Conservation (phyloP, 345 rosid species). For the Arabis alpina region DNA sequence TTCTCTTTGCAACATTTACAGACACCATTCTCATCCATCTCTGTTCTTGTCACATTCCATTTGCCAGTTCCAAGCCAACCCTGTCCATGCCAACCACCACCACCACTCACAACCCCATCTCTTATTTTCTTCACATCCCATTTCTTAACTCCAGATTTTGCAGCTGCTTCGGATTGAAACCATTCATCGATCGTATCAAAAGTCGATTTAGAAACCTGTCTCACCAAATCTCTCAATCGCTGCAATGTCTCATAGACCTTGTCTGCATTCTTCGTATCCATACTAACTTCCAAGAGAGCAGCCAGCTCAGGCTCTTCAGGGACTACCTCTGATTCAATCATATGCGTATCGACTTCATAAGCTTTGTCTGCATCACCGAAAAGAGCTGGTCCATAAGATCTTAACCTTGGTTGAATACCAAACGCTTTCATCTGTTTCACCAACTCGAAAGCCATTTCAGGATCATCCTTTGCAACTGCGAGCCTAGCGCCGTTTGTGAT, state of each 20-base stretch:
- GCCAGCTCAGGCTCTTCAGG: conserved; percentile 90
- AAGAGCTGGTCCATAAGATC: conserved; percentile 88
- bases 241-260: conserved; percentile 84
- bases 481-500: conserved; percentile 79
- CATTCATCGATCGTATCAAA: conserved; percentile 61
- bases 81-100: conserved; percentile 99
- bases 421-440: conserved; percentile 76
- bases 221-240: conserved; percentile 68
- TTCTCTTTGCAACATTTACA: conserved; percentile 75
- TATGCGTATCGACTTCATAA: conserved; percentile 79
- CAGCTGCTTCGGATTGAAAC: conserved; percentile 71
- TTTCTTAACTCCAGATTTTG: conserved; percentile 55
- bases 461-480: conserved; percentile 78
- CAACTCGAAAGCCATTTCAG: conserved; percentile 87
- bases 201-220: conserved; percentile 69
- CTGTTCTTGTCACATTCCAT: conserved; percentile 75
- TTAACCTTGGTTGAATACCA: conserved; percentile 70
- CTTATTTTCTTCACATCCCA: conserved; percentile 63
- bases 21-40: conserved; percentile 69
- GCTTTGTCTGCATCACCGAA: conserved; percentile 75
- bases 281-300: conserved; percentile 75
- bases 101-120: conserved; percentile 69
- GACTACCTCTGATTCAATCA: conserved; percentile 73
- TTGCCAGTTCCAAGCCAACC: conserved; percentile 93
- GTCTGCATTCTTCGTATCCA: conserved; percentile 47